Evolutionary conservation across 495 filamentous ascomycete genomes (phyloP), one percentile per base, ranked within the genome.

Genomic region (Clavariopsis aquatica): DNA sequence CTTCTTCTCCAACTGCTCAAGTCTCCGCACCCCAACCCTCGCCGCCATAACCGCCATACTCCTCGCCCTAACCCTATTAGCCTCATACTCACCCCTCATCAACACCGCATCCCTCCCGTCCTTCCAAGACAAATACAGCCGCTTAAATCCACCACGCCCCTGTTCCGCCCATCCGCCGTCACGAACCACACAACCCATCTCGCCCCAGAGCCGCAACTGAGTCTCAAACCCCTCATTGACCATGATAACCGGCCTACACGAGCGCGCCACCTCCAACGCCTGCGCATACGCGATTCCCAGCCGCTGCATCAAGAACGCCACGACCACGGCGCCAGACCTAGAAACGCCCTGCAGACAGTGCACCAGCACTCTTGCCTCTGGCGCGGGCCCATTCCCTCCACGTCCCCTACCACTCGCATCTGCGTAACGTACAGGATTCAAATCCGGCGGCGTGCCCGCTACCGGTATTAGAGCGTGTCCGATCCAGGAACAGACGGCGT

Each of bases 321-420:
- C 49, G 31, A 62, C 36, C 19, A 62, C 22, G 1, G 60, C 49
- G 9, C 60, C 60, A 22, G 38, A 52, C 6, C 60, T 27, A 1
- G 60, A 62, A 8, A 54, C 45, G 31, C 60, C 60, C 53, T 62
- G 60, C 15, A 43, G 49, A 34, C 60, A 62, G 27, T 62, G 60
- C 19, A 62, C 49, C 2, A 62, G 51, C 10, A 62, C 49, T 20
- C 6, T 49, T 13, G 49, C 26, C 13, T 24, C 17, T 49, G 31
- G 1, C 12, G 8, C 20, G 17, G 19, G 12, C 3, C 8, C 15
- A 15, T 22, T 38, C 31, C 7, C 12, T 10, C 22, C 38, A 20
- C 20, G 56, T 20, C 20, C 46, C 15, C 2, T 49, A 10, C 3
- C 3, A 5, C 10, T 38, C 20, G 8, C 28, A 10, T n/a, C 19